Base-by-base conservation (phyloP, 176 grass and related monocot genomes). In the Panicum miliaceum region DNA sequence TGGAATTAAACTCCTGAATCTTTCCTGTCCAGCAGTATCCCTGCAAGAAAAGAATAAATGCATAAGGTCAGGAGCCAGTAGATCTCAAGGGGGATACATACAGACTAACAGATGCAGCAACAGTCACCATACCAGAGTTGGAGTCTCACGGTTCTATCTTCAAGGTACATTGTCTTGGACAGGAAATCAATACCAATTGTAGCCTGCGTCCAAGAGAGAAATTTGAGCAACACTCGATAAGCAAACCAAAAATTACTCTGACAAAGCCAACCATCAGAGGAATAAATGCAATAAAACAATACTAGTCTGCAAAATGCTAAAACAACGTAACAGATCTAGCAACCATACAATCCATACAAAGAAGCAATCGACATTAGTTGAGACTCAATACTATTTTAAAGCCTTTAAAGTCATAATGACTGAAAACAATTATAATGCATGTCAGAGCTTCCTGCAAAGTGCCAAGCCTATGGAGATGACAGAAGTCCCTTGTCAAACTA, bases 11-110 rank as follows among this genome's bases (percentile, higher is more conserved):
- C 96, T 98, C 83, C 93, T 95, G 80, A 95, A 98, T 87, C 96
- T 86, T 86, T 98, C 93, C 86, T 98, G 93, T 43, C 96, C 96
- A 88, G 93, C 93, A 59, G 96, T 98, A 88, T 98, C 96, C 96
- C 93, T 98, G 83, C 57, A 71, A 80, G 53, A 18, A 77, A 89
- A 79, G 38, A 52, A 74, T 40, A 67, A 34, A 76, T 52, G 37
- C 53, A 65, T 37, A 54, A 37, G 51, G 20, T 52, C 52, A 60
- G 36, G 54, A 53, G 46, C 45, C 41, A 35, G 29, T 0, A 32
- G 23, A 86, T 52, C 27, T 67, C 40, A 70, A 63, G 74, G 12
- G 27, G 19, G n/a, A 80, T 45, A 74, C 20, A 43, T 1, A 16
- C 12, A 32, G 29, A 32, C 29, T 50, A 68, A 57, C 27, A 3